Evolutionary conservation across 1,284 basidiomycete species (phyloP).

Genomic region (Dichomitus squalens): DNA sequence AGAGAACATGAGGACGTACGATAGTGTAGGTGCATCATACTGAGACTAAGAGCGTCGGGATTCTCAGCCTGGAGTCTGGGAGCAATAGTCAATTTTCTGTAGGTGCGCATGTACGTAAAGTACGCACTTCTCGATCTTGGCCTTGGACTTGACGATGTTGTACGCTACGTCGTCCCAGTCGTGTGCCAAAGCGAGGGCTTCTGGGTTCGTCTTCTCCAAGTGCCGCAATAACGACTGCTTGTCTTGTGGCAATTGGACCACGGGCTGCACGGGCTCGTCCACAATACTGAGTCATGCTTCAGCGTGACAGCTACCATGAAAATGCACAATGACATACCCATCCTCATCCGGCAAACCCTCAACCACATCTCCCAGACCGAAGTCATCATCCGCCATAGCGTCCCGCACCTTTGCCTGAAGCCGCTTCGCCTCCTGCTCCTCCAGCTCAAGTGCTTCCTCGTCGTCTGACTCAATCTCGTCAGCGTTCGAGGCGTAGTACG

Average conservation of each 20-base stretch:
- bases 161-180: conserved; percentile 75
- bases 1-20: conserved; percentile 50
- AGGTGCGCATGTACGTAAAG: not conserved
- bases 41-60: conserved; percentile 53
- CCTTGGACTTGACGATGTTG: conserved; percentile 55
- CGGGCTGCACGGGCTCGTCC: conserved; percentile 36
- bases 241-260: conserved; percentile 50
- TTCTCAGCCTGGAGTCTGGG: conserved; percentile 51
- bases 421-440: conserved; percentile 85
- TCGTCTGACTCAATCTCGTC: conserved; percentile 80
- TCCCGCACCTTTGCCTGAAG: conserved; percentile 80
- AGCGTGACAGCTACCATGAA: not conserved
- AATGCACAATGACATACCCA: conserved; percentile 43
- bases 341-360: conserved; percentile 41
- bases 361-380: conserved; percentile 75
- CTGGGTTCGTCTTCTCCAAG: conserved; percentile 80
- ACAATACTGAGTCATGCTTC: conserved; percentile 31
- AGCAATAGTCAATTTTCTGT: not conserved
- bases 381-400: conserved; percentile 78
- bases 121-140: conserved; percentile 61
- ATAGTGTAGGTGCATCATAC: conserved; percentile 76
- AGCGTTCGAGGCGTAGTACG: conserved; percentile 87
- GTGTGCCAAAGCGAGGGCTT: conserved; percentile 72
- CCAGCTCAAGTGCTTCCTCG: conserved; percentile 84
- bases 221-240: conserved; percentile 69